A percentile compares a stretch with the other conserved stretches of the same genome.
phyloP scores from a whole-genome alignment of 2,329 filamentous ascomycete genomes.

The Ceratocystis harringtonii region DNA sequence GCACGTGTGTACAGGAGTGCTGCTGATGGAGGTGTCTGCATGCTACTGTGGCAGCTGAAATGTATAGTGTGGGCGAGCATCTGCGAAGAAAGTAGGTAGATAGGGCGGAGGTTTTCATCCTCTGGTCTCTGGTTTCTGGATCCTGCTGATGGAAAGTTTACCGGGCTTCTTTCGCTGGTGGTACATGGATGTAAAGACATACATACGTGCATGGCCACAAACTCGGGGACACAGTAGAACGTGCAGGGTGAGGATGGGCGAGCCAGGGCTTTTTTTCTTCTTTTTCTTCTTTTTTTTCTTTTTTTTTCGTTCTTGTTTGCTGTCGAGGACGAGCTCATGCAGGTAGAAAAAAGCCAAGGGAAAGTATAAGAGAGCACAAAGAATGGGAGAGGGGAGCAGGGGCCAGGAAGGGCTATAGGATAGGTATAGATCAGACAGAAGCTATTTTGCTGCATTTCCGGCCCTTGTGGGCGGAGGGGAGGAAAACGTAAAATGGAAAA shows the following conservation, averaged over 20 bases:
- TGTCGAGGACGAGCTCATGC: background rate
- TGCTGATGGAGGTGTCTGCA: background rate
- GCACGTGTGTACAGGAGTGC: background rate
- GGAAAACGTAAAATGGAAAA: background rate
- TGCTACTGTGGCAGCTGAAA: slow-evolving; percentile 1
- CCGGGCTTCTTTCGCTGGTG: background rate
- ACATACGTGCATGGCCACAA: background rate
- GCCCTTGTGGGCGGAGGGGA: background rate
- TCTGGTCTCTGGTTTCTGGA: background rate
- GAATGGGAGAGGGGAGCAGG: background rate
- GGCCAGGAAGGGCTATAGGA: background rate
- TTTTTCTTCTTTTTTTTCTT: too few species aligned
- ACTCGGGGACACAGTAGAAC: background rate
- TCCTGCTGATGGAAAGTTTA: background rate
- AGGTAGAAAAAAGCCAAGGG: background rate
- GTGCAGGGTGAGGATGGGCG: background rate
- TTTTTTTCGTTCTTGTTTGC: too few species aligned
- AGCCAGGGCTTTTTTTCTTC: too few species aligned
- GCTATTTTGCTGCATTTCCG: background rate
- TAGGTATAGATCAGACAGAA: background rate
- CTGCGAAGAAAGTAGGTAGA: background rate
- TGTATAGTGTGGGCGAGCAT: background rate
- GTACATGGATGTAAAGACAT: background rate
- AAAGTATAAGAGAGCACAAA: background rate
- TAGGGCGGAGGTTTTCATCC: too few species aligned